Conservation (phyloP, 2,329 filamentous ascomycete species). For the Alternaria triticimaculans region DNA sequence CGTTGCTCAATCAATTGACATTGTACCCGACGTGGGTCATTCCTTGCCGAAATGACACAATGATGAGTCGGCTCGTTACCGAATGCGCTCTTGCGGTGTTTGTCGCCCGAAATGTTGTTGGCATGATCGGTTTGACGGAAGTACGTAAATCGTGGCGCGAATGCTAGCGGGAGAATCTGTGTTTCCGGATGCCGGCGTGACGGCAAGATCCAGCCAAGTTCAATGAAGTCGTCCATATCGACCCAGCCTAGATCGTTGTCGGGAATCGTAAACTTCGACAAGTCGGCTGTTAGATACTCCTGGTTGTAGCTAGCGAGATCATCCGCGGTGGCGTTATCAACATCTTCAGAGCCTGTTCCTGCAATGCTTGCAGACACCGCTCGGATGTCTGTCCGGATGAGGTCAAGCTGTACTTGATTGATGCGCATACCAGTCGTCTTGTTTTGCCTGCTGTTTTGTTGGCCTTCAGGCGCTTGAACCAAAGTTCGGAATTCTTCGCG, state of each 20-base stretch:
- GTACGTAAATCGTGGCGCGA: conserved; percentile 93
- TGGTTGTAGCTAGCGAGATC: conserved; percentile 62
- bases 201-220: conserved; percentile 94
- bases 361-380: conserved; percentile 91
- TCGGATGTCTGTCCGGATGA: conserved; percentile 88
- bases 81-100: conserved; percentile 84
- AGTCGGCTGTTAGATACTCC: conserved; percentile 60
- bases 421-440: conserved; percentile 94
- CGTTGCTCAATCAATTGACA: conserved; percentile 83
- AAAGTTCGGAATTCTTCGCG: conserved; percentile 89
- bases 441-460: conserved; percentile 70
- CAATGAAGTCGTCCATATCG: conserved; percentile 99
- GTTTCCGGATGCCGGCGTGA: conserved; percentile 90
- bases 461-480: conserved; percentile 68
- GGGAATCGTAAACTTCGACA: conserved; percentile 92
- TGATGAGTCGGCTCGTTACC: conserved; percentile 92
- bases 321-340: conserved; percentile 71
- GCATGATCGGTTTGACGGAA: conserved; percentile 95
- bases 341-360: conserved; percentile 77
- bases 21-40: conserved; percentile 86
- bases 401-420: conserved; percentile 90
- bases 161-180: conserved; percentile 90
- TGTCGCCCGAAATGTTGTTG: conserved; percentile 78
- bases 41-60: conserved; percentile 81
- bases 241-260: conserved; percentile 97